phyloP scores from a whole-genome alignment of 163 green algal species.

The Scenedesmus sp. region DNA sequence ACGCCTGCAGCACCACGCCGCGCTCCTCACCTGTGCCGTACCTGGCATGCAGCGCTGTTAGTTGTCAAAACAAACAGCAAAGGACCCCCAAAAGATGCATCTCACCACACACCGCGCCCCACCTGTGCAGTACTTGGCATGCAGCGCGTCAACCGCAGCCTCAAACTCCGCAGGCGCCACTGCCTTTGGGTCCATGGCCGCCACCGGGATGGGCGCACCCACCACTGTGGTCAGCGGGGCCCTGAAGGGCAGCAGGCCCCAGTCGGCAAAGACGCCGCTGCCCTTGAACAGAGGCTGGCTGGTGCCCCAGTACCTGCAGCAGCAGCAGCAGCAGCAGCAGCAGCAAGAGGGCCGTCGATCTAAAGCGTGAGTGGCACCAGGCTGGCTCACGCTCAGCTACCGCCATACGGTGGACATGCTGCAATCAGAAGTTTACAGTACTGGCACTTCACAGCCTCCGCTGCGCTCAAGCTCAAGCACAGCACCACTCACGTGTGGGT shows the following conservation, averaged over 20 bases:
- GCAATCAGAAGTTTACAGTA: no score
- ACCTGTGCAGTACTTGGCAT: conserved; percentile 32
- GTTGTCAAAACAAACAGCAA: no score
- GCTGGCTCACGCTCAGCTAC: no score
- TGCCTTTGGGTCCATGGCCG: neutral
- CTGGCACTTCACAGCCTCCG: no score
- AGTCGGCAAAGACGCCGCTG: conserved; percentile 32
- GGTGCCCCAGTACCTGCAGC: conserved; percentile 46
- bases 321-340: conserved; percentile 12
- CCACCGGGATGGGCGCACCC: conserved; percentile 41
- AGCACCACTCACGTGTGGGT: conserved; percentile 14
- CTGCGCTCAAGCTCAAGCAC: no score
- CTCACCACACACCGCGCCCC: no score
- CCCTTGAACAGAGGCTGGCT: conserved; percentile 51
- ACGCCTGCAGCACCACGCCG: no score
- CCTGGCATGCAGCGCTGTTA: no score
- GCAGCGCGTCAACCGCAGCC: conserved; percentile 30
- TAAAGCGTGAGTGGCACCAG: no score
- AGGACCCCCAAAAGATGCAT: no score
- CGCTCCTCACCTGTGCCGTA: no score
- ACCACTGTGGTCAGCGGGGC: conserved; percentile 43
- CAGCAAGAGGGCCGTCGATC: neutral
- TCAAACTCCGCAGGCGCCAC: conserved; percentile 35
- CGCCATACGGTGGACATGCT: no score
- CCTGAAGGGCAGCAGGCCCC: conserved; percentile 42